Percentiles rank a stretch among this genome's conserved stretches.
Evolutionary conservation across 2,329 filamentous ascomycete species (phyloP).

Genomic region (Lachnellula suecica): DNA sequence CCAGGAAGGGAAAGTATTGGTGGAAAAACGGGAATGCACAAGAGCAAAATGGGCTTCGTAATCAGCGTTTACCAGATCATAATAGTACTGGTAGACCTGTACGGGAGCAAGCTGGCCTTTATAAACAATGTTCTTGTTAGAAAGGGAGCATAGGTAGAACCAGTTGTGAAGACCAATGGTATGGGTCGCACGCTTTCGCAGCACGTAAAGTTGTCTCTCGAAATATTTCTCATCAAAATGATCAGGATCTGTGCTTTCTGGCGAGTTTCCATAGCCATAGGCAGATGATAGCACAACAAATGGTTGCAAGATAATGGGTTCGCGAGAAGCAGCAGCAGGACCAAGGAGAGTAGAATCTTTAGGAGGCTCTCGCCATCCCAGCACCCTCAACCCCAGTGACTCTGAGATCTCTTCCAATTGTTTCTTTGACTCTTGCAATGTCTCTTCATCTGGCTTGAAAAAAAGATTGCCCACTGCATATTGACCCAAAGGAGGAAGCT

Average conservation of each 20-base stretch:
- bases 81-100: conserved; percentile 97
- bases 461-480: conserved; percentile 98
- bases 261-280: conserved; percentile 79
- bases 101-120: conserved; percentile 93
- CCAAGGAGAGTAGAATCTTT: conserved; percentile 91
- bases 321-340: conserved; percentile 87
- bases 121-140: conserved; percentile 98
- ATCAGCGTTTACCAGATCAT: conserved; percentile 94
- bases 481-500: conserved; percentile 84
- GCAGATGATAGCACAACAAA: conserved; percentile 86
- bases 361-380: conserved; percentile 96
- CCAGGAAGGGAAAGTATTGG: conserved; percentile 98
- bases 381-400: conserved; percentile 80
- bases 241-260: conserved; percentile 74
- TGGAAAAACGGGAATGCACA: conserved; percentile 96
- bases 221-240: conserved; percentile 83
- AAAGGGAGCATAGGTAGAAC: conserved; percentile 97
- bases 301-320: conserved; percentile 93
- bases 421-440: conserved; percentile 84
- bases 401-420: conserved; percentile 94
- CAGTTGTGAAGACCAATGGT: conserved; percentile 95
- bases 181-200: conserved; percentile 93
- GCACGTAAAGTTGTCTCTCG: conserved; percentile 89
- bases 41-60: conserved; percentile 97
- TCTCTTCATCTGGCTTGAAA: conserved; percentile 94